Percentiles rank a stretch among this genome's conserved stretches.
Evolutionary conservation across 2,329 filamentous ascomycete genomes (phyloP).

Genomic region (Colletotrichum sp.): DNA sequence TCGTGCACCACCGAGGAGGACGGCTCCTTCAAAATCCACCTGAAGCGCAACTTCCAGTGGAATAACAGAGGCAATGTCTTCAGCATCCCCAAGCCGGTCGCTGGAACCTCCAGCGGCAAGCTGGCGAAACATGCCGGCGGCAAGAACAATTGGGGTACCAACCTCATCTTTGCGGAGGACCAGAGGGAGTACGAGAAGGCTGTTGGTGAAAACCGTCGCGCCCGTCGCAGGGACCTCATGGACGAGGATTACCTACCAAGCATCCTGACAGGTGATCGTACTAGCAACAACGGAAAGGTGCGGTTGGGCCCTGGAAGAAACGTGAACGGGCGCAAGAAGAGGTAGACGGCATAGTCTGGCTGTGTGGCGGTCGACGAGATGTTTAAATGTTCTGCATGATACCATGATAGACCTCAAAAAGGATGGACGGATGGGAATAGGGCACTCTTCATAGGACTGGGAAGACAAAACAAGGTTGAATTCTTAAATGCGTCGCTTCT

Average conservation of each 20-base stretch:
- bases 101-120: constrained; percentile 82
- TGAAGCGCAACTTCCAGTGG: constrained; percentile 96
- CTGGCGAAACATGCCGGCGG: constrained; percentile 68
- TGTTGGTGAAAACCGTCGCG: constrained; percentile 66
- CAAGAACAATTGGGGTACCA: constrained; percentile 84
- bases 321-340: constrained; percentile 62
- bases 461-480: constrained; percentile 6
- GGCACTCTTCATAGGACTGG: not conserved
- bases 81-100: constrained; percentile 88
- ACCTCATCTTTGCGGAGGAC: constrained; percentile 88
- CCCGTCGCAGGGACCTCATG: constrained; percentile 83
- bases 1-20: constrained; percentile 83
- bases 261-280: constrained; percentile 82
- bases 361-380: not conserved
- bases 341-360: not conserved
- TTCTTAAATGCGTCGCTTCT: constrained; percentile 5
- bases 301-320: constrained; percentile 86
- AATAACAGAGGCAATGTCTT: constrained; percentile 92
- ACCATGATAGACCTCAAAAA: constrained; percentile 19
- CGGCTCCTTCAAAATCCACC: constrained; percentile 83
- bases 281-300: constrained; percentile 67
- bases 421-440: not conserved
- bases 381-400: constrained; percentile 22
- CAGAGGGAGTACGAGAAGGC: constrained; percentile 88
- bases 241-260: constrained; percentile 91